A percentile compares a stretch with the other conserved stretches of the same genome.
phyloP scores from a whole-genome alignment of 1,284 basidiomycete species.

The Singerocomus inundabilis region DNA sequence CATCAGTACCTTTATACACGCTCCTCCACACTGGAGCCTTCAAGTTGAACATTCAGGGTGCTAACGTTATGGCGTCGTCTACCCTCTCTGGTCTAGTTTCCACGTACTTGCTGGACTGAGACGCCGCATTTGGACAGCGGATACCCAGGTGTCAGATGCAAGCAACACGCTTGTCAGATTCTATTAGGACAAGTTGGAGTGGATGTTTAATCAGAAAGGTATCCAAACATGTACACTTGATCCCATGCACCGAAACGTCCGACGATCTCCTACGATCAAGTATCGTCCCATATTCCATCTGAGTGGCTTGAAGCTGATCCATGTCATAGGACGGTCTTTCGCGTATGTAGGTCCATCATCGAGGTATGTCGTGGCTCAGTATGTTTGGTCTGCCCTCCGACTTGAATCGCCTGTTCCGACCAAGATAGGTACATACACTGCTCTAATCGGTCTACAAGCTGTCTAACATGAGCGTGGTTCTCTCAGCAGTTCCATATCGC shows the following conservation, averaged over 20 bases:
- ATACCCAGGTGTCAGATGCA: no score
- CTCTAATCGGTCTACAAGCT: background rate
- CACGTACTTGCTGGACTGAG: background rate
- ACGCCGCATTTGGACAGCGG: background rate
- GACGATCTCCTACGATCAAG: background rate
- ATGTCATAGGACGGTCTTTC: background rate
- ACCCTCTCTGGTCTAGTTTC: background rate
- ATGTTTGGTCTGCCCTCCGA: background rate
- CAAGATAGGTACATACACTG: background rate
- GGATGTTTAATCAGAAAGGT: no score
- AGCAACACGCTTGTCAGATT: background rate
- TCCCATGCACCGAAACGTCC: background rate
- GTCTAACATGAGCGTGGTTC: background rate
- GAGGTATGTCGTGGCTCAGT: no score
- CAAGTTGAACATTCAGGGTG: no score
- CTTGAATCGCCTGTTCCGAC: background rate
- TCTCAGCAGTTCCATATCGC: background rate
- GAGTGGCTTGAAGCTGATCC: background rate
- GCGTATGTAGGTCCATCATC: background rate
- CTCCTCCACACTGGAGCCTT: background rate
- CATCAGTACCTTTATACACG: conserved; percentile 2
- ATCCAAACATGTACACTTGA: background rate
- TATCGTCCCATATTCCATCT: background rate
- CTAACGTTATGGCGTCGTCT: background rate
- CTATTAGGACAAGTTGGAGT: background rate